Conservation (phyloP, 305 asterid genomes). For the Striga hermonthica region DNA sequence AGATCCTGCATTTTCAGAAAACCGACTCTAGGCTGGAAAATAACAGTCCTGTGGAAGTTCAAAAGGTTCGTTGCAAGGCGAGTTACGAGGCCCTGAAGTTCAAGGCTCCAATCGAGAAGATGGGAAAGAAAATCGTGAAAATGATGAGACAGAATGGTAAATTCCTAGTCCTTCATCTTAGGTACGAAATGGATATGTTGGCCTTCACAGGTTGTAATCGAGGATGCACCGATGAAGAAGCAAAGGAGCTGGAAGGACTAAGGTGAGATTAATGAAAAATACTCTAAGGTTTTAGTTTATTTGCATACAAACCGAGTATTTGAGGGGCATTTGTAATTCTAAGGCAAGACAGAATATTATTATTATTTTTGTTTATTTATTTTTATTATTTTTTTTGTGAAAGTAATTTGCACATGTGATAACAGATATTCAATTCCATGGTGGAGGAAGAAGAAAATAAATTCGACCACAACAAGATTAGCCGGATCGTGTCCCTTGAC, state of each 20-base stretch:
- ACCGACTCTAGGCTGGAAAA: conserved; percentile 83
- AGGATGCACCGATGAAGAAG: conserved; percentile 65
- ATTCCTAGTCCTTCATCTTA: conserved; percentile 72
- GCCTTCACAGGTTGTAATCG: conserved; percentile 83
- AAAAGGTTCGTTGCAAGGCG: conserved; percentile 76
- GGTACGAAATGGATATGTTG: conserved; percentile 89
- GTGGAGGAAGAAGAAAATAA: conserved; percentile 84
- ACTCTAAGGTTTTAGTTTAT: too few relatives aligned
- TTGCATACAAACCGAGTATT: too few relatives aligned
- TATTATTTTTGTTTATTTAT: too few relatives aligned
- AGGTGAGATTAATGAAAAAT: conserved; percentile 38
- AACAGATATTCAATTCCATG: conserved; percentile 69
- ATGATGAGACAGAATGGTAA: conserved; percentile 67
- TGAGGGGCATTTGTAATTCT: too few relatives aligned
- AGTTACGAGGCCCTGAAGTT: conserved; percentile 61
- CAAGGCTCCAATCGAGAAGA: conserved; percentile 73
- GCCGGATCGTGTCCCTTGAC: conserved; percentile 83
- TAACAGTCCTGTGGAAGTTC: conserved; percentile 65
- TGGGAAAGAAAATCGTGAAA: conserved; percentile 69
- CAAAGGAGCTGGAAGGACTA: conserved; percentile 71
- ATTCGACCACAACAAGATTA: conserved; percentile 70
- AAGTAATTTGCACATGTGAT: too few relatives aligned
- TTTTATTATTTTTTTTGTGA: too few relatives aligned
- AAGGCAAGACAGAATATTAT: too few relatives aligned
- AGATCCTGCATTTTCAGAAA: conserved; percentile 75